Conservation (phyloP, 805 yeast species). For the Starmerella sirachaensis region DNA sequence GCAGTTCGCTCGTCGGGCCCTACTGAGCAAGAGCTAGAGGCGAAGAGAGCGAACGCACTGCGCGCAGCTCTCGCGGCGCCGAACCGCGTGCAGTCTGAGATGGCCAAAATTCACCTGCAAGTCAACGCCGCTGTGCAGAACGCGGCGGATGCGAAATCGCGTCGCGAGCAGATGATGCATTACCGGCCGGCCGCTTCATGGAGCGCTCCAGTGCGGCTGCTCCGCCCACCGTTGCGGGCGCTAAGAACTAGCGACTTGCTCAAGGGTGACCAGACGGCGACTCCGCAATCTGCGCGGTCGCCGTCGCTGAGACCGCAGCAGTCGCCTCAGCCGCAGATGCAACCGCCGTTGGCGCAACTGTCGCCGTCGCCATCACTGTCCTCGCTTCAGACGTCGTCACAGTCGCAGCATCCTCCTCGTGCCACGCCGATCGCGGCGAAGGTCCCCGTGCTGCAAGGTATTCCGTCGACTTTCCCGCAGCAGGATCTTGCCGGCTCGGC, state of each 20-base stretch:
- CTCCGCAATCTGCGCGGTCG: too few relatives aligned
- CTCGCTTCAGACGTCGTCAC: too few relatives aligned
- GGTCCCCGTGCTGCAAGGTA: too few relatives aligned
- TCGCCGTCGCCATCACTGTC: too few relatives aligned
- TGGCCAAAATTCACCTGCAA: slow-evolving; percentile 17
- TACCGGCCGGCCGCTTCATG: slow-evolving; percentile 20
- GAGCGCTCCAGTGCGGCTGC: slow-evolving; percentile 11
- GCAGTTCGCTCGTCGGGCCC: neutral
- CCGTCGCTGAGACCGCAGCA: too few relatives aligned
- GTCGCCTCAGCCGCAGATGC: neutral
- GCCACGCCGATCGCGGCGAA: too few relatives aligned
- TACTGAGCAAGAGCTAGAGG: slow-evolving; percentile 4
- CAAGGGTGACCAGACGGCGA: too few relatives aligned
- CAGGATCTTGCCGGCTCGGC: too few relatives aligned
- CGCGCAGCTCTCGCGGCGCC: slow-evolving; percentile 20
- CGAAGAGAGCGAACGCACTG: slow-evolving; percentile 13
- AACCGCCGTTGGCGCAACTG: too few relatives aligned
- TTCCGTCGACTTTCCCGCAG: too few relatives aligned
- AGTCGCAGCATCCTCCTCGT: too few relatives aligned
- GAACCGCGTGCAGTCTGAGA: slow-evolving; percentile 15
- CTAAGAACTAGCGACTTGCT: slow-evolving; percentile 1
- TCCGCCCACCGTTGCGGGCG: slow-evolving; percentile 7
- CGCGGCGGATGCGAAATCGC: slow-evolving; percentile 2
- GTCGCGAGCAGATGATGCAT: slow-evolving; percentile 6
- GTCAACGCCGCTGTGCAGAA: slow-evolving; percentile 12